Base-by-base conservation (phyloP, 2,329 filamentous ascomycete genomes). In the Aspergillus tubingensis region DNA sequence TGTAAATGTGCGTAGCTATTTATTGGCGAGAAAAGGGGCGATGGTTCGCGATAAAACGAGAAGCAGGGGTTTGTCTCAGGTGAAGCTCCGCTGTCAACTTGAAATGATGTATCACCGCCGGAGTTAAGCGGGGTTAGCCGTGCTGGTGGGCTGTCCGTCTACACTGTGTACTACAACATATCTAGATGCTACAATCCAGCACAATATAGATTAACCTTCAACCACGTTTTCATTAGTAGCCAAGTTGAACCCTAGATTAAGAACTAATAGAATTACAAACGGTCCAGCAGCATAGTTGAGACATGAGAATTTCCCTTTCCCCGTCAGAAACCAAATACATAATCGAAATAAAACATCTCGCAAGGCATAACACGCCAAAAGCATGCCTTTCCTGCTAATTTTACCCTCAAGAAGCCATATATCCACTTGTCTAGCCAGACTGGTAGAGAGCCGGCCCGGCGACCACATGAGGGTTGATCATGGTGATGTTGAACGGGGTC, bases 381-480 rank as follows among this genome's bases (percentile, higher is more conserved):
- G 32, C 10, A 13, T 13, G 32, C 32, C 11, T 36, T 36, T 13
- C 32, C 32, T 13, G 32, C 3, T 13, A 6, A 36, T 1, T 13
- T 1, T 5, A 36, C 32, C 11, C 11, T 36, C 5, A 1, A 8
- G 4, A 13, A 13, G 11, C 5, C 11, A 36, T 36, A 36, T 1
- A 2, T 5, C 10, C 1, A 36, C 8, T 10, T 4, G 3, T 48
- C 83, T 82, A 95, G 66, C 91, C 91, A 68, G 91, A 87, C 77
- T 92, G 89, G 74, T 93, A 95, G 39, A 95, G 72, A 56, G 86
- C 88, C 57, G 92, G 80, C 27, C 80, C 80, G 21, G 91, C 91
- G 58, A 86, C 85, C 38, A 95, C 88, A 68, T 92, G 90, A 0
- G 90, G 86, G 65, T 95, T 94, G 19, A 94, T 81, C 81, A 85